Evolutionary conservation across 192 early-diverging fungal genomes (phyloP), one percentile per base, ranked within the genome.

Genomic region (Haplosporangium gracile): DNA sequence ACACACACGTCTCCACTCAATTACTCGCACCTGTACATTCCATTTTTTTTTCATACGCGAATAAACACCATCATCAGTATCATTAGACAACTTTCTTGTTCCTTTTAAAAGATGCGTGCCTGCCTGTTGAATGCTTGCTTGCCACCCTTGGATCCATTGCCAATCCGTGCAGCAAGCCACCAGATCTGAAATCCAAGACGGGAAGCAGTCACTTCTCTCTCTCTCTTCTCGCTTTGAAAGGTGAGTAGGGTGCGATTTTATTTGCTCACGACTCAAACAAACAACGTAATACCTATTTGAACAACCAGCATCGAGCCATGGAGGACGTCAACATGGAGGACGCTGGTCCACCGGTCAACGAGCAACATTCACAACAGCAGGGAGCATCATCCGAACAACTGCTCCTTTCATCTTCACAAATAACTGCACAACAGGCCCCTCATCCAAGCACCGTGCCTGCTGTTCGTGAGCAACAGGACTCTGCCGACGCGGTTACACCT

Each of bases 301-400:
- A 47, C 18, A 45, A 45, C 45, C 77, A 24, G 60, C 43, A 49
- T 70, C 68, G 68, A 81, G 43, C 76, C 75, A 82, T 82, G 81
- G 81, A 82, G 57, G 81, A 82, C 45, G 81, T 82, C 42, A 75
- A 77, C 55, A 82, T 82, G 81, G 81, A 77, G 75, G 81, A 74
- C 18, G 70, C 45, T 11, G 69, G 38, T 6, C 39, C 40, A 18
- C 42, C 32, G 9, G 39, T 29, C 42, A 45, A 4, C 13, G 24
- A 40, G 5, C 26, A 40, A n/a, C 40, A 38, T 9, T 6, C 43
- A 20, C 39, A 40, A 18, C 34, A 3, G 10, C 69, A 70, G 11
- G 13, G 20, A 0, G 20, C 34, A 5, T 10, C 69, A 38, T 42
- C 69, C 6, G 69, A 38, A 70, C 16, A 18, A 38, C 38, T 18